phyloP scores from a whole-genome alignment of 2,329 filamentous ascomycete species.

The Cercospora sp. region DNA sequence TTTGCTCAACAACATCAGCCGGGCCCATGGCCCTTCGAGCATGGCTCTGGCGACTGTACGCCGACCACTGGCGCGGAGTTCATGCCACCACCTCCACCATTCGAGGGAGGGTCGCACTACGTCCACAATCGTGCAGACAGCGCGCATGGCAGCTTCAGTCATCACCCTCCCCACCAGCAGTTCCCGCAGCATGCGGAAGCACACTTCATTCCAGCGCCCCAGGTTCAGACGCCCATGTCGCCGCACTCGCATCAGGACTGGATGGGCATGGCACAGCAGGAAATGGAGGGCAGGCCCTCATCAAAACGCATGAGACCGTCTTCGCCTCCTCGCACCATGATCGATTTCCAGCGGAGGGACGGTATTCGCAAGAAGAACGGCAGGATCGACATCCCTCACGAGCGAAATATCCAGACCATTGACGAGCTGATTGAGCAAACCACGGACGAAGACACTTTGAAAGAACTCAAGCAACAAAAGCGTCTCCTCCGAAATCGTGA shows the following conservation, averaged over 20 bases:
- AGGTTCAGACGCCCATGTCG: slow-evolving; percentile 59
- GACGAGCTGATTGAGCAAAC: slow-evolving; percentile 87
- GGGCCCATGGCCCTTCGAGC: slow-evolving; percentile 61
- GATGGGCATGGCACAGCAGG: slow-evolving; percentile 52
- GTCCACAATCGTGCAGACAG: slow-evolving; percentile 31
- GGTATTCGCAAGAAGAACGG: slow-evolving; percentile 99
- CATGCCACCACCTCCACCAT: slow-evolving; percentile 37
- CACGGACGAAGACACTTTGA: slow-evolving; percentile 88
- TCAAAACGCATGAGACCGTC: slow-evolving; percentile 62
- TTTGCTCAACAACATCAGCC: slow-evolving; percentile 59
- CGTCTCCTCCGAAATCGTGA: slow-evolving; percentile 90
- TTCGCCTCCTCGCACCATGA: slow-evolving; percentile 58
- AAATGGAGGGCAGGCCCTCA: slow-evolving; percentile 52
- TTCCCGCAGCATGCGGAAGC: slow-evolving; percentile 41
- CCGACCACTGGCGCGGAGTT: slow-evolving; percentile 73
- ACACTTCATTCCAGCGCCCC: slow-evolving; percentile 52
- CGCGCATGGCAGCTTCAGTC: slow-evolving; percentile 42
- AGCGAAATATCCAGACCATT: slow-evolving; percentile 91
- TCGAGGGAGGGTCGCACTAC: slow-evolving; percentile 35
- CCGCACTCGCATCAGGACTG: slow-evolving; percentile 63
- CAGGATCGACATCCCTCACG: slow-evolving; percentile 92
- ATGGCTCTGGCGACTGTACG: slow-evolving; percentile 69
- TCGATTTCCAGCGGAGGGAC: slow-evolving; percentile 63
- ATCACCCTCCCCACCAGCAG: slow-evolving; percentile 42
- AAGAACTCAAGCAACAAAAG: slow-evolving; percentile 98